Evolutionary conservation across 805 yeast species (phyloP).

Genomic region (Pichia occidentalis): DNA sequence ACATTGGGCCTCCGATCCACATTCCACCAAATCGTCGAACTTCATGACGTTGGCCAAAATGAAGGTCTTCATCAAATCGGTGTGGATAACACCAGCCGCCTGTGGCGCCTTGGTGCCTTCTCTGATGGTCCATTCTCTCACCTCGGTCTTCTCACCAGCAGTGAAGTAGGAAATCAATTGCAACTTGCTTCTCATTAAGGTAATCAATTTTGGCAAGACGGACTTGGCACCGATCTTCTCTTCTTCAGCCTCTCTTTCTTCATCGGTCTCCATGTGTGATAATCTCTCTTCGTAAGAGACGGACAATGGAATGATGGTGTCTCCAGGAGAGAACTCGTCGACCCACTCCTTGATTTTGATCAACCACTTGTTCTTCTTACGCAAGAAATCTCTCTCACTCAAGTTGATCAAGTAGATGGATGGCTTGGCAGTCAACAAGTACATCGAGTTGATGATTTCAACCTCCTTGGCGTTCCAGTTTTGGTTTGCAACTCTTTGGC

Average conservation of each 20-base stretch:
- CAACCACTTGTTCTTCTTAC: constrained; percentile 45
- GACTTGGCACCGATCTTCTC: constrained; percentile 35
- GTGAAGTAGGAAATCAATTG: constrained; percentile 80
- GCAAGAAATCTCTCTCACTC: constrained; percentile 58
- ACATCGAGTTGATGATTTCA: constrained; percentile 60
- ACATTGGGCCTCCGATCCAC: constrained; percentile 45
- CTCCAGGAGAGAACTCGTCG: constrained; percentile 58
- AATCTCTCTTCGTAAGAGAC: constrained; percentile 89
- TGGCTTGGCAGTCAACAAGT: constrained; percentile 84
- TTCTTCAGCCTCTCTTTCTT: constrained; percentile 31
- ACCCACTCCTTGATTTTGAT: constrained; percentile 59
- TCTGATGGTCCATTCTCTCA: constrained; percentile 83
- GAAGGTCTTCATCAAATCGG: constrained; percentile 76
- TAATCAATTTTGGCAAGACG: constrained; percentile 57
- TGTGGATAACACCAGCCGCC: constrained; percentile 87
- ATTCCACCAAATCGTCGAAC: constrained; percentile 51
- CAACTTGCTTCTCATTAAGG: constrained; percentile 58
- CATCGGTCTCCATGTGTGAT: constrained; percentile 76
- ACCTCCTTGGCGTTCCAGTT: constrained; percentile 61
- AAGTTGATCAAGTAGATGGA: constrained; percentile 71
- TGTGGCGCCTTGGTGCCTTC: constrained; percentile 73
- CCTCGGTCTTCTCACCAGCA: constrained; percentile 72
- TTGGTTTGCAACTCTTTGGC: constrained; percentile 53
- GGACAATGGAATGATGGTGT: constrained; percentile 84
- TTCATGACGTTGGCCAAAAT: constrained; percentile 71